Base-by-base conservation (phyloP, 2,329 filamentous ascomycete genomes). In the Monosporascus sp. region DNA sequence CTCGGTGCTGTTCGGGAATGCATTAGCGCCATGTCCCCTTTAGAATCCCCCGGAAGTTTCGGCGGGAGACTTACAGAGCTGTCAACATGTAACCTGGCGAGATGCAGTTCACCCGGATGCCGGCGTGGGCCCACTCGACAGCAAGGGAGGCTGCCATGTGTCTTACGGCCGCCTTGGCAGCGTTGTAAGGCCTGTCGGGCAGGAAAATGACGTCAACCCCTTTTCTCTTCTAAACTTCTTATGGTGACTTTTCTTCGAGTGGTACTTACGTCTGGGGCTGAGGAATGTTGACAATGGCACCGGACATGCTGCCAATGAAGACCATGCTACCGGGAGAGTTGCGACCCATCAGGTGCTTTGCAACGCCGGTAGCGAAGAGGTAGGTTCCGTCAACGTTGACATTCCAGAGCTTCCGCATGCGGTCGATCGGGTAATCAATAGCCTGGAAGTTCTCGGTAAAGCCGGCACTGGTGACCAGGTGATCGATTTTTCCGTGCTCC, bases 381-480 rank as follows among this genome's bases (percentile, higher is more conserved):
- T 95, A 97, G 52, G 92, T 96, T 22, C 93, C 93, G 65, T 86
- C 90, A 1, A 97, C 91, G 61, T 97, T 96, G 68, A 97, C 93
- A 49, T 85, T 86, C 91, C 91, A 97, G 17, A 97, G 84, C 78
- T 96, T 95, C 72, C 92, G 85, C 72, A 97, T 87, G 60, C 92
- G 88, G 63, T 96, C 91, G 62, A 92, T 84, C 1, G 92, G 92
- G 74, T 97, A 97, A 61, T 86, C 85, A 65, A 92, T 88, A 47
- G 93, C 93, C 65, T 95, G 88, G 67, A 91, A 95, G 77, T 97
- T 97, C 77, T 97, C 93, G 16, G 90, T 94, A 75, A 97, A 96
- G 46, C 93, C 93, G 49, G 93, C 93, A n/a, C 91, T 95, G 26
- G 93, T 97, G 64, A 97, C 92, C 26, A 97, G 81, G 72, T 90